Conservation (phyloP, 116 monocot genomes). For the Cymodocea nodosa region DNA sequence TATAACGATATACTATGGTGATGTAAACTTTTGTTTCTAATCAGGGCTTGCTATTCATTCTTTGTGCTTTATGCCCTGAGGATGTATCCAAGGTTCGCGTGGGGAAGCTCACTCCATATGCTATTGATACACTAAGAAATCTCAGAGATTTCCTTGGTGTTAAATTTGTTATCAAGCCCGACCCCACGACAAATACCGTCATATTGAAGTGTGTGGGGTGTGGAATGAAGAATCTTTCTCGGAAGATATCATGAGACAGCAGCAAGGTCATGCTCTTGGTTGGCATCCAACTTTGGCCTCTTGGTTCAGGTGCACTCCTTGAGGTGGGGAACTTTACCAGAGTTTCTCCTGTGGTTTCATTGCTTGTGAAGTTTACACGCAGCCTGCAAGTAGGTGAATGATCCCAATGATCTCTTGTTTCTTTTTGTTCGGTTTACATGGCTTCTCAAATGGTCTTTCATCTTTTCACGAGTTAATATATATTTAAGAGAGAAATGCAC, state of each 20-base stretch:
- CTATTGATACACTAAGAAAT: conserved; percentile 63
- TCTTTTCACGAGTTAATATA: no score
- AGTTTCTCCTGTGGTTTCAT: no score
- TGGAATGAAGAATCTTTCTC: conserved; percentile 70
- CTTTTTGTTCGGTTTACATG: no score
- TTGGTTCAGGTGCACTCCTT: neutral
- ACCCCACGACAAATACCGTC: conserved; percentile 53
- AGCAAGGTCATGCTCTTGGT: neutral
- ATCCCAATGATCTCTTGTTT: no score
- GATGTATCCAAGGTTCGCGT: conserved; percentile 94
- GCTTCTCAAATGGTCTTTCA: no score
- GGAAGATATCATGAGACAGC: conserved; percentile 33
- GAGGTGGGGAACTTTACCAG: no score
- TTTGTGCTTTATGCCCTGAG: conserved; percentile 89
- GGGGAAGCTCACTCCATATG: conserved; percentile 77
- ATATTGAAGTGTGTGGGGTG: conserved; percentile 80
- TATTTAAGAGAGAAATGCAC: no score
- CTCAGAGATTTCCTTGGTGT: conserved; percentile 84
- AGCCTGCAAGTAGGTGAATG: no score
- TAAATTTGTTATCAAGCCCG: conserved; percentile 75
- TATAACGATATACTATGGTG: neutral
- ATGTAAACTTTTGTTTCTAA: neutral
- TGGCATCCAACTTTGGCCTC: no score
- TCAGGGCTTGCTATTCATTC: conserved; percentile 81
- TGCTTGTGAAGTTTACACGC: no score